phyloP scores from a whole-genome alignment of 2,329 filamentous ascomycete species.

The Madurella fahalii region DNA sequence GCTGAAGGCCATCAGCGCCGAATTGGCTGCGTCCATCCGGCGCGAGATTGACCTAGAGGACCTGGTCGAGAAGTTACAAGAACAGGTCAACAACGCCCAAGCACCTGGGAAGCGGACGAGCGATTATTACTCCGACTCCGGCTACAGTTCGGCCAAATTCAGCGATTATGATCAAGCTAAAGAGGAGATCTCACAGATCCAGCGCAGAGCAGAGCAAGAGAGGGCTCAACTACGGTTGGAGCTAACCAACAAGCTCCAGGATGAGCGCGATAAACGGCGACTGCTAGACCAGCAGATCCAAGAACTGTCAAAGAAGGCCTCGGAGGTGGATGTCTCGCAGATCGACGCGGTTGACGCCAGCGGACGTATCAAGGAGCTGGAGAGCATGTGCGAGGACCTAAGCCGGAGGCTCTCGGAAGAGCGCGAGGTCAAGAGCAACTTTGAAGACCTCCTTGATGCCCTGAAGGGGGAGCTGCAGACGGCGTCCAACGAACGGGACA shows the following conservation, averaged over 20 bases:
- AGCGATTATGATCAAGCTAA: conserved; percentile 60
- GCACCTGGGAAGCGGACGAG: conserved; percentile 71
- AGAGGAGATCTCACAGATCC: conserved; percentile 76
- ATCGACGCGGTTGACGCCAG: conserved; percentile 54
- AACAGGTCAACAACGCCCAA: conserved; percentile 62
- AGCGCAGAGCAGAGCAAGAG: conserved; percentile 83
- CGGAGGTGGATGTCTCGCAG: conserved; percentile 54
- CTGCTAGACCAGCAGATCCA: conserved; percentile 80
- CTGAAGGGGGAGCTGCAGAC: conserved; percentile 78
- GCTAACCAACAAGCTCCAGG: conserved; percentile 79
- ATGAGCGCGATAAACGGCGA: conserved; percentile 73
- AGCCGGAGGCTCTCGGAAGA: conserved; percentile 80
- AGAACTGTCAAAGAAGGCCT: conserved; percentile 72
- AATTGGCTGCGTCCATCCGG: conserved; percentile 87
- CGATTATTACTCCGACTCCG: conserved; percentile 97
- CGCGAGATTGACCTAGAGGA: conserved; percentile 97
- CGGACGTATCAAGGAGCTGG: conserved; percentile 70
- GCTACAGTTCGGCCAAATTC: conserved; percentile 77
- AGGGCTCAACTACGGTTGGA: conserved; percentile 82
- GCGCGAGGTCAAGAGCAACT: conserved; percentile 81
- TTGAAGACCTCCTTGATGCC: conserved; percentile 84
- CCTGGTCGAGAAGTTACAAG: conserved; percentile 79
- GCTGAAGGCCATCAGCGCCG: conserved; percentile 84
- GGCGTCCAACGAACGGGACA: conserved; percentile 83
- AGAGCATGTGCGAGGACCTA: conserved; percentile 75